Percentiles rank a stretch among this genome's conserved stretches.
These are phyloP conservation scores for Chiua sp. DNA, from an alignment of 1,284 basidiomycete genomes.

Conservation along the genomic window DNA sequence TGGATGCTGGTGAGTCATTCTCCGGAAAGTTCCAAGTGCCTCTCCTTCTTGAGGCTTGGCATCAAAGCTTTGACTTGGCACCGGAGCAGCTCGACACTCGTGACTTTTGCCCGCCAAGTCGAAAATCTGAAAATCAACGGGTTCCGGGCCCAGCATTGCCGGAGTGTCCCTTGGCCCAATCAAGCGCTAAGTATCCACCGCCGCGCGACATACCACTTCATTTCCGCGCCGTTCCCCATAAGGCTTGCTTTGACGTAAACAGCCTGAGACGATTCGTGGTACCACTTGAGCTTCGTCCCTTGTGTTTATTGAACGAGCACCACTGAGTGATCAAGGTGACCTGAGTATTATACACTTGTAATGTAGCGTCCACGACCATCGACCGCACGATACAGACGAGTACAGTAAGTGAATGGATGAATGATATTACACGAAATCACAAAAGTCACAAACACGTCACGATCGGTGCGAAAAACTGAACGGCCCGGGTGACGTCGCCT, in stretches of 20 bases:
- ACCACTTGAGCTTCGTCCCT: background rate
- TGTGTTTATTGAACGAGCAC: background rate
- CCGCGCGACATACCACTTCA: background rate
- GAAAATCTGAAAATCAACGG: background rate
- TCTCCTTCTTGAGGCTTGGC: too few relatives aligned
- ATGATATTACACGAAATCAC: background rate
- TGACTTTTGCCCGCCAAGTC: background rate
- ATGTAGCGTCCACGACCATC: background rate
- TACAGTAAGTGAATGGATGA: background rate
- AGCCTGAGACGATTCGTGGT: too few relatives aligned
- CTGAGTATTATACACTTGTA: background rate
- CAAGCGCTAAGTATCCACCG: background rate
- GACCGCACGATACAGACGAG: too few relatives aligned
- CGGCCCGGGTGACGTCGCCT: constrained; percentile 17
- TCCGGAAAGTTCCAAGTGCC: too few relatives aligned
- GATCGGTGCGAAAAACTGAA: constrained; percentile 9
- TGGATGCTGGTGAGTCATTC: constrained; percentile 67
- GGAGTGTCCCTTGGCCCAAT: background rate
- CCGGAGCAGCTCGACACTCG: background rate
- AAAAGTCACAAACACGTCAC: constrained; percentile 28
- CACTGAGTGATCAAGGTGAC: background rate
- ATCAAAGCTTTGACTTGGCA: background rate
- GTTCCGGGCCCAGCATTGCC: background rate
- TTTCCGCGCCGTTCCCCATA: background rate
- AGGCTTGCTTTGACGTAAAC: background rate